Evolutionary conservation across 1,284 basidiomycete species (phyloP).

Genomic region (Pterulicium gracile): DNA sequence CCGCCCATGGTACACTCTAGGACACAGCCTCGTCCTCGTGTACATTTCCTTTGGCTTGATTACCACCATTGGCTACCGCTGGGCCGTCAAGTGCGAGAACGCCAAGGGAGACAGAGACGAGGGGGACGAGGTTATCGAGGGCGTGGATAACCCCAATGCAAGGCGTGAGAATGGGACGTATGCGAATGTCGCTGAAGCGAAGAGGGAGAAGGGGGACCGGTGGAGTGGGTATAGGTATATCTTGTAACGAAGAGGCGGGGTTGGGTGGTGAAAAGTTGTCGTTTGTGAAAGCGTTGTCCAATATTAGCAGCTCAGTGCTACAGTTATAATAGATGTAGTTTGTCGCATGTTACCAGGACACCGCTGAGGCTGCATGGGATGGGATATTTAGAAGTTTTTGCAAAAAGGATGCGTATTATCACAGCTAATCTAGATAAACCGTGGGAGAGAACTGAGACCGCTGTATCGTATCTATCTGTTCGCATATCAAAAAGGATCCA

Average conservation of each 20-base stretch:
- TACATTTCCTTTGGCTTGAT: slow-evolving; percentile 60
- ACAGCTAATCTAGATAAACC: too few species aligned
- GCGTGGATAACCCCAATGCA: slow-evolving; percentile 26
- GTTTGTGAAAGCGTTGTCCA: too few species aligned
- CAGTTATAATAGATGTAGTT: too few species aligned
- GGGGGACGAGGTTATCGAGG: slow-evolving; percentile 54
- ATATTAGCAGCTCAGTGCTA: too few species aligned
- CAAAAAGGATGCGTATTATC: too few species aligned
- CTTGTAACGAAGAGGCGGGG: background rate
- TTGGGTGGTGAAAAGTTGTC: too few species aligned
- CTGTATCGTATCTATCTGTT: too few species aligned
- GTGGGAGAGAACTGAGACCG: too few species aligned
- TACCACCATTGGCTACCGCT: slow-evolving; percentile 32
- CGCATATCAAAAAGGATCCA: too few species aligned
- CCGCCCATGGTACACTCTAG: slow-evolving; percentile 61
- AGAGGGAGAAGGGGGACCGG: slow-evolving; percentile 43
- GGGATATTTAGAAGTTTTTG: too few species aligned
- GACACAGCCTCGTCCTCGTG: slow-evolving; percentile 55
- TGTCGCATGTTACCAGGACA: too few species aligned
- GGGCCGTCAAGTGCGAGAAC: slow-evolving; percentile 50
- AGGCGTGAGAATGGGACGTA: slow-evolving; percentile 32
- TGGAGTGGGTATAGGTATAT: slow-evolving; percentile 52
- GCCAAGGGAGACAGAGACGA: slow-evolving; percentile 49
- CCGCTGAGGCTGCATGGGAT: too few species aligned
- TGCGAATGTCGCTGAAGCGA: slow-evolving; percentile 38